phyloP scores from a whole-genome alignment of 2,329 filamentous ascomycete species.

The Diaporthe sp. region DNA sequence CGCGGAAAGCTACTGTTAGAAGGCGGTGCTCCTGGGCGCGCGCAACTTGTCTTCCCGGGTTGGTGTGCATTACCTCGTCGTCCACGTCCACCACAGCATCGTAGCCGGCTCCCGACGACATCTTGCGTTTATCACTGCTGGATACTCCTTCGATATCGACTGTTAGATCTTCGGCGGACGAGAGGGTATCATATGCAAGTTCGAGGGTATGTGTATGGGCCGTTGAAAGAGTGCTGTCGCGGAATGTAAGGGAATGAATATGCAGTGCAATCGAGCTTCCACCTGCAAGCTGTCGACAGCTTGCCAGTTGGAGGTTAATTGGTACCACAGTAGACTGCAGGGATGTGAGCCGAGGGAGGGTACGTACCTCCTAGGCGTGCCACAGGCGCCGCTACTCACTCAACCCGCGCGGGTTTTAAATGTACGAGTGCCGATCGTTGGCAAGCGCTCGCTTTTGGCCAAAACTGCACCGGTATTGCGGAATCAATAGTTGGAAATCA shows the following conservation, averaged over 20 bases:
- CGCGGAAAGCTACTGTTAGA: slow-evolving; percentile 37
- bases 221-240: slow-evolving; percentile 39
- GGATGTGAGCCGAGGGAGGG: slow-evolving; percentile 28
- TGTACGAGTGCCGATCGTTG: background rate
- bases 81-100: slow-evolving; percentile 98
- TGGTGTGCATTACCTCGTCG: slow-evolving; percentile 76
- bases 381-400: background rate
- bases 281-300: slow-evolving; percentile 18
- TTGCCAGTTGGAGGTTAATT: slow-evolving; percentile 28
- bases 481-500: background rate
- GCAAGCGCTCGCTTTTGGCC: background rate
- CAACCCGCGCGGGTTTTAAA: background rate
- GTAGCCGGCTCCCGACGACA: slow-evolving; percentile 89
- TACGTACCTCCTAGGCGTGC: slow-evolving; percentile 9
- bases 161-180: background rate
- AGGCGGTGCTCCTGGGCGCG: background rate
- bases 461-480: background rate
- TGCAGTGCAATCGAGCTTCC: background rate
- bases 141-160: background rate
- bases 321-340: background rate
- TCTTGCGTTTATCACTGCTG: slow-evolving; percentile 46
- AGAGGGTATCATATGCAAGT: background rate
- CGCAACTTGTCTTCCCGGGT: background rate
- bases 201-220: background rate
- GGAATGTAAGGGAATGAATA: slow-evolving; percentile 32